Conservation (phyloP, 352 stramenopile genomes). For the Blastocystis sp. region DNA sequence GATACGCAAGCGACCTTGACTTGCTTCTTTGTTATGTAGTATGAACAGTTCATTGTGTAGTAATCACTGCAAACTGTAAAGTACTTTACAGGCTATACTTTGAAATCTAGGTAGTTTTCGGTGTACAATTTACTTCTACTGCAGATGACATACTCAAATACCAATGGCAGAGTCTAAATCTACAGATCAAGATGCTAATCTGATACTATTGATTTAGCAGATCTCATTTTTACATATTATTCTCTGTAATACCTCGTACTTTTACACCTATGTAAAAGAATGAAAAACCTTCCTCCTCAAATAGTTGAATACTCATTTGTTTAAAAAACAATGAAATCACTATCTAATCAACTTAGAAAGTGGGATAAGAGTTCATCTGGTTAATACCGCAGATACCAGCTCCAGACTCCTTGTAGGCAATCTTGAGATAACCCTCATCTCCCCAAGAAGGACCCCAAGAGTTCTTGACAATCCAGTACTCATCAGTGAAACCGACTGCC, state of each 20-base stretch:
- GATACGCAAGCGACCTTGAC: too few species aligned
- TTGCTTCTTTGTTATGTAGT: too few species aligned
- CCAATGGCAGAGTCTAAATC: neutral
- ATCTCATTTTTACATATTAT: neutral
- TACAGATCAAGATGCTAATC: neutral
- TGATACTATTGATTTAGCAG: neutral
- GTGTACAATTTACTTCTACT: too few species aligned
- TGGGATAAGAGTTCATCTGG: slow-evolving; percentile 62
- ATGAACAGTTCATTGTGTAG: too few species aligned
- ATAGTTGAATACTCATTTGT: neutral
- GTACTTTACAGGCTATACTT: too few species aligned
- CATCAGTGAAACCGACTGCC: slow-evolving; percentile 86
- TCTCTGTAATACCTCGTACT: neutral
- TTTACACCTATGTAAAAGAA: neutral
- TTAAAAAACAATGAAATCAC: neutral
- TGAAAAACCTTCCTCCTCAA: neutral
- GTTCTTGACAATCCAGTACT: slow-evolving; percentile 94
- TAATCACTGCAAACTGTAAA: too few species aligned
- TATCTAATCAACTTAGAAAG: slow-evolving; percentile 43
- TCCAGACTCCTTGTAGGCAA: slow-evolving; percentile 75
- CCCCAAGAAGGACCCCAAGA: slow-evolving; percentile 87
- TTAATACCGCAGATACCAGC: slow-evolving; percentile 66
- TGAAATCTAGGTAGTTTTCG: too few species aligned
- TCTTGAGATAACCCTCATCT: slow-evolving; percentile 81
- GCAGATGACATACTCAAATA: too few species aligned